Evolutionary conservation across 2,329 filamentous ascomycete species (phyloP).

Genomic region (Emmonsia crescens): DNA sequence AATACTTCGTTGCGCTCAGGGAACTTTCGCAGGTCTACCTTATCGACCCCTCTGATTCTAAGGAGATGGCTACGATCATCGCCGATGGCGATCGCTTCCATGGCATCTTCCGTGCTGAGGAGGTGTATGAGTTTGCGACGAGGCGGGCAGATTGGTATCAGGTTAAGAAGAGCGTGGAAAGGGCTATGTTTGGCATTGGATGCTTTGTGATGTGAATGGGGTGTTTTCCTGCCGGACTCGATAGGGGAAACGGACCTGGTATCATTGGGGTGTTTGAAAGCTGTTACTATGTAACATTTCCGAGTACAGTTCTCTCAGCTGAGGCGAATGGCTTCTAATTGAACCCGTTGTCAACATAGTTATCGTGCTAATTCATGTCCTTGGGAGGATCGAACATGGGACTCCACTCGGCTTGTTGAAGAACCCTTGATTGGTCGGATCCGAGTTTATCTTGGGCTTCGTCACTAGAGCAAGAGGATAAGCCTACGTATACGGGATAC

Average conservation of each 20-base stretch:
- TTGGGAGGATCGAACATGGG: too few species aligned
- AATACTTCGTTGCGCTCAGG: conserved; percentile 83
- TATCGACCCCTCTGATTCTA: conserved; percentile 75
- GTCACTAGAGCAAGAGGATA: background rate
- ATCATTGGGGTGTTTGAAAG: background rate
- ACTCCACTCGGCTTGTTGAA: background rate
- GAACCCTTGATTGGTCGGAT: background rate
- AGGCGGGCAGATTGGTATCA: conserved; percentile 89
- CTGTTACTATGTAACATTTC: background rate
- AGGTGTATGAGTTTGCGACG: conserved; percentile 96
- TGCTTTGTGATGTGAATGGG: conserved; percentile 65
- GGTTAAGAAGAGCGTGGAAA: conserved; percentile 79
- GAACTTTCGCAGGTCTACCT: conserved; percentile 94
- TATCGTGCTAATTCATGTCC: too few species aligned
- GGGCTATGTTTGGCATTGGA: conserved; percentile 93
- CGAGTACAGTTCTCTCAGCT: too few species aligned
- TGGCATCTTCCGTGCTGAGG: conserved; percentile 87
- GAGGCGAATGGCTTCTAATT: too few species aligned
- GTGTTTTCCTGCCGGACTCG: background rate
- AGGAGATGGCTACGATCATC: conserved; percentile 91
- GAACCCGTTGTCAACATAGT: too few species aligned
- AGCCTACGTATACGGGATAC: background rate
- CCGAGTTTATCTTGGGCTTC: too few species aligned
- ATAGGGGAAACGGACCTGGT: background rate
- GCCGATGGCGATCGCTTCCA: conserved; percentile 82